Evolutionary conservation across 805 yeast species (phyloP), one percentile per base, ranked within the genome.

Genomic region (Sungouiella thailandica): DNA sequence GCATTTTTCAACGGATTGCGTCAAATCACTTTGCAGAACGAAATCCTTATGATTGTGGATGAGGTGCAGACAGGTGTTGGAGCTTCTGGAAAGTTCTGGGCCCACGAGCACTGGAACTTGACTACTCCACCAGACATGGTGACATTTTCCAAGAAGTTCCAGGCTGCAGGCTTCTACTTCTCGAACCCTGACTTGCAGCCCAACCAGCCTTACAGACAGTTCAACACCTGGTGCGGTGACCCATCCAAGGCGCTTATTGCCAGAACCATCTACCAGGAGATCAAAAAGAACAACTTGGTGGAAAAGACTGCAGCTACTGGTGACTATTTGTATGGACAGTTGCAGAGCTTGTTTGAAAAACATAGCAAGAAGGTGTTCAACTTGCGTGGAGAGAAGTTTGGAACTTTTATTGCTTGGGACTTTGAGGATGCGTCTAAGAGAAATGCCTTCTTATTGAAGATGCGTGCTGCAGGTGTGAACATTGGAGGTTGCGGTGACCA

Each of bases 171-270:
- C 27, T 80, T 76, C 62, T 80, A 69, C 62, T 80, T 74, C 68
- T 68, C 68, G 41, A 78, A 78, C 57, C 71, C 72, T 10, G 66
- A 66, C 12, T 68, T 79, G 50, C 72, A 74, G 41, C 83, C 84
- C 31, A 70, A 69, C 44, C 67, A 67, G 47, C 72, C 84, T 17
- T 80, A 74, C 60, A 70, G 85, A 61, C 85, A 79, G 53, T 80
- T 80, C 65, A 80, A 80, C 69, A 80, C 86, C 39, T 80, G 86
- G 86, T 79, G 84, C 57, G 86, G 85, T 46, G 85, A 80, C 55
- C 83, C 85, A 41, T 72, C 83, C 11, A 76, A 75, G 60, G 80
- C 80, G 54, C 61, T 79, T 34, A 65, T 79, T 47, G 83, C 84
- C 25, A 71, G 71, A 44, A 62, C 78, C 39, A 79, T 79, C 43